Evolutionary conservation across 1,139 yeast genomes (phyloP), one percentile per base, ranked within the genome.

Genomic region (Protomyces inouyei): DNA sequence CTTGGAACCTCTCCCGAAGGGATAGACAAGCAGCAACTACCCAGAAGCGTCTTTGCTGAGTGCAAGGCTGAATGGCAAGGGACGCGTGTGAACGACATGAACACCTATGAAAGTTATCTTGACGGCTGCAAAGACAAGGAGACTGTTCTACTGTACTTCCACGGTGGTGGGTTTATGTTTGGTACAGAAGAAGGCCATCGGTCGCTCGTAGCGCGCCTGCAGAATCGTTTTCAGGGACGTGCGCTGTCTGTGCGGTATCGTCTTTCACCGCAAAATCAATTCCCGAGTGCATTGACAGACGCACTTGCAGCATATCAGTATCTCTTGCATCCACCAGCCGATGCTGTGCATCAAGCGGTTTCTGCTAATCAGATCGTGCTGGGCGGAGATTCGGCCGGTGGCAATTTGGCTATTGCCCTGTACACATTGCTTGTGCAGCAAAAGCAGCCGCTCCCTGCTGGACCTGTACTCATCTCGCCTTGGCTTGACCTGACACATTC

Each of bases 111-210:
- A 10, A 18, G 21, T 3, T 16, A 16, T 18, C 36, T 59, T 37
- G 52, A 52, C 23, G 63, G 46, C 35, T 59, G 63, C 46, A 16
- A 37, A 16, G 40, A 55, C 51, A 66, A 67, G 8, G 76, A 74
- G 46, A 75, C 76, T 0, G 76, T 74, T 10, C 38, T 74, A 9
- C 40, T 74, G 5, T 74, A 73, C 65, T 64, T 74, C 40, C 83
- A 80, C 68, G 83, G 83, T 18, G 83, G 83, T 38, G 83, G 82
- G 0, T 80, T 51, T 45, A 57, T 57, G 43, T 38, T 61, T n/a
- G 65, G 67, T 23, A 55, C 52, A 10, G 57, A 60, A 32, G 57
- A 52, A 6, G 65, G 60, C 9, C 67, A 65, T 40, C 52, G 63
- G 16, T 52, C 48, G 35, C 12, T 65, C 12, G 56, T 64, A 18